Evolutionary conservation across 2,329 filamentous ascomycete species (phyloP).

Genomic region (Pyrenophora graminea): DNA sequence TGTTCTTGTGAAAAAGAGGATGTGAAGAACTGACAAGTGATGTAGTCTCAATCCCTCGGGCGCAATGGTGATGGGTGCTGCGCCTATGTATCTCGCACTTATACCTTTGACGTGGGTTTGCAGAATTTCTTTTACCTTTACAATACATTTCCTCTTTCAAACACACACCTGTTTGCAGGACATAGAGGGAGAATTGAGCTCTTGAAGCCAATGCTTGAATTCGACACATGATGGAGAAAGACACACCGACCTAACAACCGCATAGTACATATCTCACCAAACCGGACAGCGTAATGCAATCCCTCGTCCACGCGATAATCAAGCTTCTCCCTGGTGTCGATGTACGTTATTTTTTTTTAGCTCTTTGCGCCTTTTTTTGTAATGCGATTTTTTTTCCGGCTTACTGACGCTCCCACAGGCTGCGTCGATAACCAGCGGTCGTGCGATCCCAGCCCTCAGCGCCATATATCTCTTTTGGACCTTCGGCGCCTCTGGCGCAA

Average conservation of each 20-base stretch:
- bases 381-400: not conserved
- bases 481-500: conserved; percentile 26
- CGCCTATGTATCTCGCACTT: conserved; percentile 27
- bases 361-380: too few species aligned
- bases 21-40: not conserved
- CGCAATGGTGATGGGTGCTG: conserved; percentile 16
- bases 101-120: conserved; percentile 23
- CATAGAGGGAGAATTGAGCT: too few species aligned
- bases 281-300: conserved; percentile 25
- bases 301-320: conserved; percentile 26
- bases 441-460: conserved; percentile 28
- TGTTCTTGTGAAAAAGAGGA: too few species aligned
- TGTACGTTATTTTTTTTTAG: conserved; percentile 6
- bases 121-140: too few species aligned
- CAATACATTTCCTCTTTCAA: not conserved
- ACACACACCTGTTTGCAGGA: too few species aligned
- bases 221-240: too few species aligned
- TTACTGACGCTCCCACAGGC: not conserved
- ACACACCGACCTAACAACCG: not conserved
- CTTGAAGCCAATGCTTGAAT: too few species aligned
- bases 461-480: conserved; percentile 31
- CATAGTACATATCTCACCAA: conserved; percentile 23
- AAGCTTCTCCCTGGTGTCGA: conserved; percentile 26
- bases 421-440: conserved; percentile 23
- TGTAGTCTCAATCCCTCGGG: conserved; percentile 25